phyloP scores from a whole-genome alignment of 2,329 filamentous ascomycete genomes.

The Remersonia thermophila region DNA sequence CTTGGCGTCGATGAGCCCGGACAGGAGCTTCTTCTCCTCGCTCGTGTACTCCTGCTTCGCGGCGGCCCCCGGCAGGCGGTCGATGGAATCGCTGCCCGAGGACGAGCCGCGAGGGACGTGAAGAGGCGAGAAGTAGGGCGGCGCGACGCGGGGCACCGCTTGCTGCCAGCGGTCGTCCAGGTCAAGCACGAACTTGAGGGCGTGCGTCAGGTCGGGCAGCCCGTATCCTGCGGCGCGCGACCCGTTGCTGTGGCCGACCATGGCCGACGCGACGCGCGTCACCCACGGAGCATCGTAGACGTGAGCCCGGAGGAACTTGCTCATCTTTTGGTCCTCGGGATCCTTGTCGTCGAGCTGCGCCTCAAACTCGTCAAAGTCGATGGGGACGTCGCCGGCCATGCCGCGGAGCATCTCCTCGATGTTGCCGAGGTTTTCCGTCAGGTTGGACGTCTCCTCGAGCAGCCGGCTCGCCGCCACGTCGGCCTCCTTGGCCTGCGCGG shows the following conservation, averaged over 20 bases:
- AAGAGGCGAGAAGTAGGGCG: slow-evolving; percentile 20
- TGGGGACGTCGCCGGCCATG: slow-evolving; percentile 11
- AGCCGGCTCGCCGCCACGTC: too few species aligned
- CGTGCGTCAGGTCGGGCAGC: slow-evolving; percentile 14
- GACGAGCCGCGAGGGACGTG: slow-evolving; percentile 2
- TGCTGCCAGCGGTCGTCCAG: slow-evolving; percentile 18
- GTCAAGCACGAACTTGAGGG: slow-evolving; percentile 18
- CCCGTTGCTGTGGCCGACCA: slow-evolving; percentile 14
- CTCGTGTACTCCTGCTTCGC: slow-evolving; percentile 35
- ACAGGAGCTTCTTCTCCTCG: slow-evolving; percentile 72
- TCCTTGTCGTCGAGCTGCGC: slow-evolving; percentile 1
- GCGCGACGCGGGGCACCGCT: slow-evolving; percentile 12
- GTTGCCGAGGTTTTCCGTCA: slow-evolving; percentile 34
- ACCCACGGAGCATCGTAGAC: slow-evolving; percentile 24
- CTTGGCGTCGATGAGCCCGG: slow-evolving; percentile 68
- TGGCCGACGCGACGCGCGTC: slow-evolving; percentile 20
- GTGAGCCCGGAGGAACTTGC: slow-evolving; percentile 8
- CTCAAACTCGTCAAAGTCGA: slow-evolving; percentile 6
- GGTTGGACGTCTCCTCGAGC: slow-evolving; percentile 22
- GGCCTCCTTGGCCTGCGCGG: slow-evolving; percentile 6
- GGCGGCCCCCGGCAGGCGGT: slow-evolving; percentile 21
- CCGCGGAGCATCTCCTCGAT: slow-evolving; percentile 32
- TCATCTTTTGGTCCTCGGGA: background rate
- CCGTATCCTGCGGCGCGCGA: slow-evolving; percentile 8
- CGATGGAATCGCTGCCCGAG: slow-evolving; percentile 1